These are phyloP conservation scores for Royoungia palumana DNA, from an alignment of 768 basidiomycete species.

Conservation along the genomic window DNA sequence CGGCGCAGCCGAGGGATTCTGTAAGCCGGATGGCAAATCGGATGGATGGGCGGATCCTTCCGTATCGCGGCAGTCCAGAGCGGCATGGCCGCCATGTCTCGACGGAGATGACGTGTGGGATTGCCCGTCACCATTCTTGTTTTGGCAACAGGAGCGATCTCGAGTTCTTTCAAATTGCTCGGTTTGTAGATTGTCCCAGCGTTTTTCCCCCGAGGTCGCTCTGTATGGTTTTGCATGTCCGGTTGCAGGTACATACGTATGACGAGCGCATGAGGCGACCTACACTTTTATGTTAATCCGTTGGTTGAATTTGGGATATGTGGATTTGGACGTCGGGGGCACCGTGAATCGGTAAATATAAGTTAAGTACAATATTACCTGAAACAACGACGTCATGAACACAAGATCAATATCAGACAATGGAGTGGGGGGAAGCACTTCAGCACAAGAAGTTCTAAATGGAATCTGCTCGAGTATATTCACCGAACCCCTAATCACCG, in stretches of 20 bases:
- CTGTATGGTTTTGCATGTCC: slow-evolving; percentile 17
- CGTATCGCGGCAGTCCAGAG: slow-evolving; percentile 46
- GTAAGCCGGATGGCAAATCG: neutral
- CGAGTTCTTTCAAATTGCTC: slow-evolving; percentile 18
- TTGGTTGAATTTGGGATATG: slow-evolving; percentile 10
- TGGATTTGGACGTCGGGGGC: slow-evolving; percentile 11
- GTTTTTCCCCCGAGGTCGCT: slow-evolving; percentile 20
- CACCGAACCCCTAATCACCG: slow-evolving; percentile 31
- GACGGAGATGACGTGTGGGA: slow-evolving; percentile 25
- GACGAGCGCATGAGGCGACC: slow-evolving; percentile 21
- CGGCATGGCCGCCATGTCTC: slow-evolving; percentile 22
- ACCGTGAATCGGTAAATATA: slow-evolving; percentile 12
- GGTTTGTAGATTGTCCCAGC: slow-evolving; percentile 12
- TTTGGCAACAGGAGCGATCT: slow-evolving; percentile 13
- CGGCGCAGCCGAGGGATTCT: slow-evolving; percentile 30
- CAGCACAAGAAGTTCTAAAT: slow-evolving; percentile 35
- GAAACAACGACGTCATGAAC: slow-evolving; percentile 17
- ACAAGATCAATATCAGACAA: slow-evolving; percentile 16
- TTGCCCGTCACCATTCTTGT: slow-evolving; percentile 8
- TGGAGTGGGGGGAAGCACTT: slow-evolving; percentile 21
- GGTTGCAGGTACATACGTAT: too few relatives aligned
- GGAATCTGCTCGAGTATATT: slow-evolving; percentile 18
- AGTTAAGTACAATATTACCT: slow-evolving; percentile 16
- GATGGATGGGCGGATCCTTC: slow-evolving; percentile 20
- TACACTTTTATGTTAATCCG: slow-evolving; percentile 30